Evolutionary conservation across 805 yeast genomes (phyloP).

Genomic region (Candida cerambycidarum): DNA sequence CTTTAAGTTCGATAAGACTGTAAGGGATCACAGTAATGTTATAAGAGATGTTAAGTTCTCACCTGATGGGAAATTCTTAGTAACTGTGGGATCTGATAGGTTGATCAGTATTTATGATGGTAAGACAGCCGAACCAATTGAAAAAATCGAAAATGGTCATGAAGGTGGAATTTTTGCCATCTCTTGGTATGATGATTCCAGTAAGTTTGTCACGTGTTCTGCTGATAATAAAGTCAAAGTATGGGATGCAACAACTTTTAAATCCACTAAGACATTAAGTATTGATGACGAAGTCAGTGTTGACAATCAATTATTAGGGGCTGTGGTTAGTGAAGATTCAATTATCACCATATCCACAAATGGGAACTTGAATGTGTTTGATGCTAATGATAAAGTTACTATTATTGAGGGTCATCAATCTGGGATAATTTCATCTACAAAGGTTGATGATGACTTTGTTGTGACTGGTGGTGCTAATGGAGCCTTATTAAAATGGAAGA

Average conservation of each 20-base stretch:
- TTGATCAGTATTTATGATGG: slow-evolving; percentile 80
- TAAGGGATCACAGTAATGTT: slow-evolving; percentile 75
- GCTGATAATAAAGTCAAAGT: slow-evolving; percentile 76
- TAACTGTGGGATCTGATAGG: slow-evolving; percentile 85
- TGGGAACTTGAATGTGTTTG: slow-evolving; percentile 66
- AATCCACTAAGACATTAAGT: slow-evolving; percentile 49
- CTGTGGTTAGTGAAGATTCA: slow-evolving; percentile 59
- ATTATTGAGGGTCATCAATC: slow-evolving; percentile 78
- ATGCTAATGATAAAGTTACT: slow-evolving; percentile 21
- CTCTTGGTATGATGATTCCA: slow-evolving; percentile 61
- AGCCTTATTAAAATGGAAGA: slow-evolving; percentile 58
- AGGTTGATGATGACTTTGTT: slow-evolving; percentile 29
- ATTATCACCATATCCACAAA: slow-evolving; percentile 66
- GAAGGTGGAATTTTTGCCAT: slow-evolving; percentile 80
- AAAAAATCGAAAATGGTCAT: slow-evolving; percentile 54
- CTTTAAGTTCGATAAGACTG: slow-evolving; percentile 75
- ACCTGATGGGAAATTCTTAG: slow-evolving; percentile 72
- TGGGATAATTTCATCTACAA: slow-evolving; percentile 58
- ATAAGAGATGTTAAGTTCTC: slow-evolving; percentile 80
- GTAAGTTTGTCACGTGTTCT: slow-evolving; percentile 70
- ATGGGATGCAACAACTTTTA: slow-evolving; percentile 49
- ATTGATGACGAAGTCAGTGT: slow-evolving; percentile 41
- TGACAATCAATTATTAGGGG: slow-evolving; percentile 76
- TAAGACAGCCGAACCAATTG: slow-evolving; percentile 71
- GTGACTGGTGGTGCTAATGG: slow-evolving; percentile 86